Base-by-base conservation (phyloP, 75 land plant genomes). In the Selaginella moellendorffii region DNA sequence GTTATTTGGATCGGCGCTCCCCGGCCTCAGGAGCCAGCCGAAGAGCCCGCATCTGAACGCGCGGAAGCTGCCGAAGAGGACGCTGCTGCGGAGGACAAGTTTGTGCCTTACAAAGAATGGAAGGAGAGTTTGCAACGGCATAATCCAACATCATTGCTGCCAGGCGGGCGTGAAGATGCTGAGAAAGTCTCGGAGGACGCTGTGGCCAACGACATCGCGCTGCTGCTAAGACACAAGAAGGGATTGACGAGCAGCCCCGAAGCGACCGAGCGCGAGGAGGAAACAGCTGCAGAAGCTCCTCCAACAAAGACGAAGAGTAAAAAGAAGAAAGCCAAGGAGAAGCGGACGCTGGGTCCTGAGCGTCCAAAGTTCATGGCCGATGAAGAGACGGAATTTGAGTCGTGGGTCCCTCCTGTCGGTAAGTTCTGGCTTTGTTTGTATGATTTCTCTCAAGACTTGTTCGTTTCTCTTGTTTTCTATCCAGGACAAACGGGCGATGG, bases 401-500 rank as follows among this genome's bases (percentile, higher is more conserved):
- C 82, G 25, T 91, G 95, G 97, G 79, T 83, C 0, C 97, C 97
- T 31, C 95, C 97, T 68, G 63, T 78, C 79, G 97, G 97, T 91
- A 76, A 72, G 29, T 54, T 0, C 26, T 31, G 24, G 64, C 17
- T 12, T 0, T 70, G 18, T 63, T 1, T 29, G 63, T 18, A 53
- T 30, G 29, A 2, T 24, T 64, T 21, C 46, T 36, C n/a, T n/a
- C n/a, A n/a, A n/a, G n/a, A n/a, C n/a, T n/a, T n/a, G n/a, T n/a
- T n/a, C n/a, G n/a, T n/a, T n/a, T n/a, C n/a, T 36, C 5, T 36
- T 69, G 30, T 60, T 31, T 73, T 69, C 30, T 21, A 24, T 23
- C 65, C 85, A 92, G 96, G 98, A 23, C 98, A 92, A 88, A 83
- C 98, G n/a, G 98, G 98, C 28, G 98, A 92, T 78, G 96, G 98